Conservation (phyloP, 139 green algal species). For the Dunaliella primolecta region DNA sequence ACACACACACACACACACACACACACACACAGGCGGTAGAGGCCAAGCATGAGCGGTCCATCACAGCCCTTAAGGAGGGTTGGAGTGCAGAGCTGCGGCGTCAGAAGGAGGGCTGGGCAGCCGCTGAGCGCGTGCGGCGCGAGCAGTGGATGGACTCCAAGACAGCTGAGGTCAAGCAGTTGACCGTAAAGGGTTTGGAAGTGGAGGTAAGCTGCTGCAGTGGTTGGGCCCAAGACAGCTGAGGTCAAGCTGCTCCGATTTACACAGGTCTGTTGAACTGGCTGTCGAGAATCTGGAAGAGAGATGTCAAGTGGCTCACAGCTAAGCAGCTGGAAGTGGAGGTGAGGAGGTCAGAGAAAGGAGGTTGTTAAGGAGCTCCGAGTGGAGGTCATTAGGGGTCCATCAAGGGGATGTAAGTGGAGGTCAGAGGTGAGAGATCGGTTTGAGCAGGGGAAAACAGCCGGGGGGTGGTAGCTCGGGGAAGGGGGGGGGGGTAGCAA, state of each 20-base stretch:
- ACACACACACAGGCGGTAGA: constrained; percentile 28
- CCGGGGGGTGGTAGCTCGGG: no score
- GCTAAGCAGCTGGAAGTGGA: no score
- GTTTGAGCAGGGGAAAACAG: no score
- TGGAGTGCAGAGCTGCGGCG: constrained; percentile 47
- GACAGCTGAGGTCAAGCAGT: constrained; percentile 62
- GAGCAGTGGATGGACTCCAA: constrained; percentile 58
- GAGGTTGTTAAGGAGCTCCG: no score
- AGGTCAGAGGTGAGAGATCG: no score
- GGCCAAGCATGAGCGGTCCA: constrained; percentile 25
- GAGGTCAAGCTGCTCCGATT: no score
- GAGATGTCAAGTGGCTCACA: neutral
- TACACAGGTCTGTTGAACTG: no score
- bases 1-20: neutral
- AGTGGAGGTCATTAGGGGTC: no score
- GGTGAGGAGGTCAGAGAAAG: no score
- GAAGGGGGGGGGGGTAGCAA: no score
- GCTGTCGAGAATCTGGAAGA: no score
- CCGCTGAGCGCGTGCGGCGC: constrained; percentile 37
- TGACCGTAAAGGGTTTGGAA: constrained; percentile 59
- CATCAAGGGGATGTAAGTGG: no score
- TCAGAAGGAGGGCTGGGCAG: constrained; percentile 52
- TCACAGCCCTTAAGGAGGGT: constrained; percentile 50
- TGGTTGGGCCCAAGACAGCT: constrained; percentile 2
- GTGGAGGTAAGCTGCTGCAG: constrained; percentile 35